Conservation (phyloP, 2,329 filamentous ascomycete species). For the Magnaporthiopsis poae region DNA sequence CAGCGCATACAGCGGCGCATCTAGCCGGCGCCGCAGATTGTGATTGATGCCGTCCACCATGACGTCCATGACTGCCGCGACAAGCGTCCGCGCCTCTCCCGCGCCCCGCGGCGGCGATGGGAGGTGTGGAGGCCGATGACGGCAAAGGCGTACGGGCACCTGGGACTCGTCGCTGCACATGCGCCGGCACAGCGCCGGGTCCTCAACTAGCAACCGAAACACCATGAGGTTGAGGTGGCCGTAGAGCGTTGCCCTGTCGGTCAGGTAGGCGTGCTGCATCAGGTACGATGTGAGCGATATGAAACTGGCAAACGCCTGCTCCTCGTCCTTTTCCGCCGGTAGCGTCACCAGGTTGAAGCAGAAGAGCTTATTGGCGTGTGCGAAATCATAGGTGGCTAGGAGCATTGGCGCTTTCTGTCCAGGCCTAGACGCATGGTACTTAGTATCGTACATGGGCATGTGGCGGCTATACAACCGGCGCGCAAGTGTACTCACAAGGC, state of each 20-base stretch:
- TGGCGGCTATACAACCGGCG: background rate
- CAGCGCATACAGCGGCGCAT: constrained; percentile 74
- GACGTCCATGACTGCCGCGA: constrained; percentile 70
- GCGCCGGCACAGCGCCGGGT: constrained; percentile 68
- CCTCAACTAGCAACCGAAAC: constrained; percentile 77
- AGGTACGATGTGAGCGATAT: constrained; percentile 87
- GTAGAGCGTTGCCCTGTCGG: constrained; percentile 67
- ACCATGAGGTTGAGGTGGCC: constrained; percentile 77
- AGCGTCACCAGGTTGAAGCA: constrained; percentile 70
- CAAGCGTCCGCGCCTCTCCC: constrained; percentile 26
- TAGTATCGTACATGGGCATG: background rate
- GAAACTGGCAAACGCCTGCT: constrained; percentile 70
- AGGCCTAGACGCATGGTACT: constrained; percentile 44
- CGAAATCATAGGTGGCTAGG: constrained; percentile 84
- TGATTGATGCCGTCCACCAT: constrained; percentile 89
- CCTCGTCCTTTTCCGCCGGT: constrained; percentile 46
- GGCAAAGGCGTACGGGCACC: constrained; percentile 67
- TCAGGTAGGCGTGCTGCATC: constrained; percentile 84
- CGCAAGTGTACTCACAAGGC: constrained; percentile 52
- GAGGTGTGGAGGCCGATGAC: constrained; percentile 78
- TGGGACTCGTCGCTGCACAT: constrained; percentile 74
- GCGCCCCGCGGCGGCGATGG: constrained; percentile 31
- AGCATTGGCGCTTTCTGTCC: constrained; percentile 69
- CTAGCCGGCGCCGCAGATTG: constrained; percentile 76
- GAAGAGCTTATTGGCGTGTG: constrained; percentile 89